These are phyloP conservation scores for Cladosporium sp. DNA, from an alignment of 2,329 filamentous ascomycete species.

Conservation along the genomic window DNA sequence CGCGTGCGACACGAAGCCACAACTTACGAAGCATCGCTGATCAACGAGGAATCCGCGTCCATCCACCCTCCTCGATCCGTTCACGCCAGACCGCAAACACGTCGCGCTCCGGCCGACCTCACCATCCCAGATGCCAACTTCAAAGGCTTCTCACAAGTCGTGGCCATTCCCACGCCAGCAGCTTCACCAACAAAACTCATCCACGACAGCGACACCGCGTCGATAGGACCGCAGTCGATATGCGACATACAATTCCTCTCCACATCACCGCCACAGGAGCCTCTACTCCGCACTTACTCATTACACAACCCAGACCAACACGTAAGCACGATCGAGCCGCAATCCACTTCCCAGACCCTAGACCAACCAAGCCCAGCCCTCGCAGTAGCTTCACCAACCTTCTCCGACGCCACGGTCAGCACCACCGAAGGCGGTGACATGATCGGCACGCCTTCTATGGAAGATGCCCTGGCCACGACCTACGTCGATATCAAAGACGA, in stretches of 20 bases:
- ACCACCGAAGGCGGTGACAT: constrained; percentile 20
- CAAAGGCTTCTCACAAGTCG: constrained; percentile 2
- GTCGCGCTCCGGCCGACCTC: not conserved
- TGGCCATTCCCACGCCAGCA: not conserved
- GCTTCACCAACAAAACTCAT: not conserved
- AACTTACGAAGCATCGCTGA: constrained; percentile 3
- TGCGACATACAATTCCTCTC: constrained; percentile 9
- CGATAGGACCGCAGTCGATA: constrained; percentile 6
- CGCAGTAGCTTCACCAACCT: constrained; percentile 29
- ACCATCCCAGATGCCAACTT: not conserved
- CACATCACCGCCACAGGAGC: constrained; percentile 13
- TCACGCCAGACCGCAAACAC: constrained; percentile 1
- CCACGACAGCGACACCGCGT: constrained; percentile 1
- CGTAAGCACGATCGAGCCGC: constrained; percentile 17
- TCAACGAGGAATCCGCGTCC: constrained; percentile 3
- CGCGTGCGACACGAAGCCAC: not conserved
- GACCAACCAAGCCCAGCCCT: constrained; percentile 13
- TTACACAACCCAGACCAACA: constrained; percentile 14
- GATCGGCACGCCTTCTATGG: constrained; percentile 23
- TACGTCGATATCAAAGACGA: not conserved
- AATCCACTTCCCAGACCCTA: constrained; percentile 10
- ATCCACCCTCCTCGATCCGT: not conserved
- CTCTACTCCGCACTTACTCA: constrained; percentile 19
- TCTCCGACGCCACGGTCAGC: constrained; percentile 30
- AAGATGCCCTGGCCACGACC: not conserved